A percentile compares a stretch with the other conserved stretches of the same genome.
Evolutionary conservation across 2,329 filamentous ascomycete species (phyloP).

Genomic region (Trichoderma aggressivum): DNA sequence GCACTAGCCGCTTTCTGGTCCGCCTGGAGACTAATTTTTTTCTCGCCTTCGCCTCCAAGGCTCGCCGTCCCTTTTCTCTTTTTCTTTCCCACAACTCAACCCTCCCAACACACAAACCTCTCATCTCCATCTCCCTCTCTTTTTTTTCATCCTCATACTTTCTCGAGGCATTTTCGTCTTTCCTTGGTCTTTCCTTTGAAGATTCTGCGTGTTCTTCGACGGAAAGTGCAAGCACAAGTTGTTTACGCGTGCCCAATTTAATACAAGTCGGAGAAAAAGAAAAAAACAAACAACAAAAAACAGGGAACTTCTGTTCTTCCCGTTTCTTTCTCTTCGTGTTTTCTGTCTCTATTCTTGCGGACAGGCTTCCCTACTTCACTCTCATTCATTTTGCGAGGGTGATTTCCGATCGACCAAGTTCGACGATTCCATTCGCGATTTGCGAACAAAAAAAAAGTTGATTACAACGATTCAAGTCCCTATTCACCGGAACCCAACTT

Average conservation of each 20-base stretch:
- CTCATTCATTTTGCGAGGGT: slow-evolving; percentile 32
- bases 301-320: slow-evolving; percentile 34
- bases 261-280: slow-evolving; percentile 34
- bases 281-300: slow-evolving; percentile 15
- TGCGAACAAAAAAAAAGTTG: not conserved
- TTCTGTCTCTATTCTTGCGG: slow-evolving; percentile 31
- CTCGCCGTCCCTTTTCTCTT: slow-evolving; percentile 27
- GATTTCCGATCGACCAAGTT: slow-evolving; percentile 23
- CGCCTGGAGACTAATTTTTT: slow-evolving; percentile 19
- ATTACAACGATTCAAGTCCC: slow-evolving; percentile 2
- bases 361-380: slow-evolving; percentile 29
- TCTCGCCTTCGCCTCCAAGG: slow-evolving; percentile 23
- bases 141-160: slow-evolving; percentile 29
- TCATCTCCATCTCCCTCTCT: slow-evolving; percentile 31
- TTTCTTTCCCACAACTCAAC: slow-evolving; percentile 26
- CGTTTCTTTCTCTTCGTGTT: slow-evolving; percentile 32
- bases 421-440: slow-evolving; percentile 11
- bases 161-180: slow-evolving; percentile 34
- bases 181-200: slow-evolving; percentile 48
- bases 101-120: slow-evolving; percentile 33
- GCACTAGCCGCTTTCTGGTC: slow-evolving; percentile 32
- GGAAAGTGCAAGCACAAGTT: slow-evolving; percentile 35
- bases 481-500: slow-evolving; percentile 26
- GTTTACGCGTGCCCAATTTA: slow-evolving; percentile 28
- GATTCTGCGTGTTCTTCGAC: slow-evolving; percentile 44